phyloP scores from a whole-genome alignment of 163 green algal species.

The Chlorella variabilis region DNA sequence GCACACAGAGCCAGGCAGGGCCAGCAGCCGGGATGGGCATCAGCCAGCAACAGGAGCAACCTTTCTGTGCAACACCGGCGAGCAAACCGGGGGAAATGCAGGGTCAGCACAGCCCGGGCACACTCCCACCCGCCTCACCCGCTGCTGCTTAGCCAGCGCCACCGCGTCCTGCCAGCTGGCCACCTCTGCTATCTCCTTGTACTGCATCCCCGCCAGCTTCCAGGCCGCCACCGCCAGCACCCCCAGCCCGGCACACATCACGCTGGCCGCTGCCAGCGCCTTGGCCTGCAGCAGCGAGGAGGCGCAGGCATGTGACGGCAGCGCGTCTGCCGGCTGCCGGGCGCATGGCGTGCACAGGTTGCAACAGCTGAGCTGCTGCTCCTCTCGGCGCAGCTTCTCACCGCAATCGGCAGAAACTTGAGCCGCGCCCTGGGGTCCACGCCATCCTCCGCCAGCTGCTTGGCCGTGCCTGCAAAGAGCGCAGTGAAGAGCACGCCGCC shows the following conservation, averaged over 20 bases:
- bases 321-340: not conserved
- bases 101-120: too few relatives aligned
- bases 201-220: conserved; percentile 32
- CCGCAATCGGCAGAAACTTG: conserved; percentile 43
- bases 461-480: conserved; percentile 21
- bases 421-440: conserved; percentile 36
- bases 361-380: not conserved
- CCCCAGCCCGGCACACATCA: conserved; percentile 11
- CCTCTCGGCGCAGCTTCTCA: not conserved
- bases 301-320: not conserved
- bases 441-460: conserved; percentile 49
- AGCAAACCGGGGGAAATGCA: too few relatives aligned
- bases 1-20: not conserved
- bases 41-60: not conserved
- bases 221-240: conserved; percentile 11
- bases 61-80: too few relatives aligned
- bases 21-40: not conserved
- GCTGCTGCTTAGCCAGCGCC: conserved; percentile 40
- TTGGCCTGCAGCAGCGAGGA: conserved; percentile 27
- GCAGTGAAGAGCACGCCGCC: not conserved
- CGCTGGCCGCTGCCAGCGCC: conserved; percentile 34
- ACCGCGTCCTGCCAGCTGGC: conserved; percentile 33
- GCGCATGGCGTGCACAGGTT: not conserved
- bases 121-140: conserved; percentile 2
- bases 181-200: conserved; percentile 34